Evolutionary conservation across 129 eudicot genomes (phyloP), one percentile per base, ranked within the genome.

Genomic region (Tagetes patula): DNA sequence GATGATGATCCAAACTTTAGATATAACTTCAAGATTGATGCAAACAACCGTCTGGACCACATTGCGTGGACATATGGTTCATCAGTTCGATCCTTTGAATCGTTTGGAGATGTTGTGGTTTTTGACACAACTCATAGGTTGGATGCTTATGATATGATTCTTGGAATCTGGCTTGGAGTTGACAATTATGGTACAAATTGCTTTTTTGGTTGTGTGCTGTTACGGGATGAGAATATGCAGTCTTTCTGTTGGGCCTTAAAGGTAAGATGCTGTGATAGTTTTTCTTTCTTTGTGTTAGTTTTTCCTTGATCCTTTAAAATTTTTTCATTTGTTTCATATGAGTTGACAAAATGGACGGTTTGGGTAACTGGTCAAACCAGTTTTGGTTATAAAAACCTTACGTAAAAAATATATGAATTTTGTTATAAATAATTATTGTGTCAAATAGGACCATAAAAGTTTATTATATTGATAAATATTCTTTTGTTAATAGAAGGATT

Each of bases 101-200:
- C 80, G 64, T 91, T 82, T 62, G 96, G 97, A 54, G 97, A 91
- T 73, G 85, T 83, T 30, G 75, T 91, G 52, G 83, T 91, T 37
- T 86, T 91, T 76, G 97, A 91, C 73, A 88, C 97, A 37, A 86
- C 96, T 3, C 96, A 88, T 55, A 85, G 97, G 63, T 65, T 91
- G 74, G 97, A 91, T 82, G 88, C 96, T 48, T 88, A 86, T 80
- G 97, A 91, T 81, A 91, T 91, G 97, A 60, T 86, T 75, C 85
- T 91, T 32, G 96, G 97, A 49, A 78, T 91, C 41, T 91, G 96
- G 90, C 82, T 88, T 59, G 97, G 97, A 71, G 96, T 88, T 62
- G 90, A 91, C 73, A 91, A 81, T 81, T 83, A 88, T 86, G 97
- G 97, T n/a, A 42, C 52, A 3, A 77, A 83, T 75, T 88, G 96